These are phyloP conservation scores for Knufia petricola DNA, from an alignment of 2,329 filamentous ascomycete genomes.

Conservation along the genomic window DNA sequence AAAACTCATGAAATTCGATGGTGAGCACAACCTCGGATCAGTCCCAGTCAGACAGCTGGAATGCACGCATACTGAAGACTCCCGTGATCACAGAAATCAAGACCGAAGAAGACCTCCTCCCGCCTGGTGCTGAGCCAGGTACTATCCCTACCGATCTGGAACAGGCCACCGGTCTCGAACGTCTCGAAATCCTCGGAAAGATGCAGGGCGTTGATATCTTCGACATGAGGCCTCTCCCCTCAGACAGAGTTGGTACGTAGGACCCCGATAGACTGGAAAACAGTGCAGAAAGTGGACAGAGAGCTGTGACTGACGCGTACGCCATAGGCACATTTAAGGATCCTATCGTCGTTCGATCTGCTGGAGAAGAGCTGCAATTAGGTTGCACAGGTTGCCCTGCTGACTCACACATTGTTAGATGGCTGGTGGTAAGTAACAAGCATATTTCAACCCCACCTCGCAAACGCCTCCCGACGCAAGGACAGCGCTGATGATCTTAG, in stretches of 20 bases:
- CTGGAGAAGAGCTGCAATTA: slow-evolving; percentile 90
- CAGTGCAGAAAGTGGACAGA: not conserved
- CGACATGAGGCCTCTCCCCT: slow-evolving; percentile 93
- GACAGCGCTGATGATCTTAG: slow-evolving; percentile 35
- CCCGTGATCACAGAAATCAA: slow-evolving; percentile 60
- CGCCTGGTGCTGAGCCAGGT: slow-evolving; percentile 71
- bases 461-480: not conserved
- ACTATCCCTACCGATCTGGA: slow-evolving; percentile 88
- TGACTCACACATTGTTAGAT: slow-evolving; percentile 83
- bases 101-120: slow-evolving; percentile 68
- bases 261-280: not conserved
- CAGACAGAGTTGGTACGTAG: slow-evolving; percentile 68
- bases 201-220: slow-evolving; percentile 98
- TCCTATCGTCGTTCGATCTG: slow-evolving; percentile 83
- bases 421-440: slow-evolving; percentile 66
- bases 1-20: slow-evolving; percentile 37
- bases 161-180: slow-evolving; percentile 93
- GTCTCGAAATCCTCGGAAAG: slow-evolving; percentile 97
- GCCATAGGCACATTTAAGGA: slow-evolving; percentile 69
- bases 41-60: not conserved
- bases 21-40: slow-evolving; percentile 26
- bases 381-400: slow-evolving; percentile 92
- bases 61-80: not conserved
- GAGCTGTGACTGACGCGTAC: not conserved
- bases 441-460: not conserved